Percentiles rank a stretch among this genome's conserved stretches.
Evolutionary conservation across 2,329 filamentous ascomycete genomes (phyloP).

Genomic region (Fusarium domesticum): DNA sequence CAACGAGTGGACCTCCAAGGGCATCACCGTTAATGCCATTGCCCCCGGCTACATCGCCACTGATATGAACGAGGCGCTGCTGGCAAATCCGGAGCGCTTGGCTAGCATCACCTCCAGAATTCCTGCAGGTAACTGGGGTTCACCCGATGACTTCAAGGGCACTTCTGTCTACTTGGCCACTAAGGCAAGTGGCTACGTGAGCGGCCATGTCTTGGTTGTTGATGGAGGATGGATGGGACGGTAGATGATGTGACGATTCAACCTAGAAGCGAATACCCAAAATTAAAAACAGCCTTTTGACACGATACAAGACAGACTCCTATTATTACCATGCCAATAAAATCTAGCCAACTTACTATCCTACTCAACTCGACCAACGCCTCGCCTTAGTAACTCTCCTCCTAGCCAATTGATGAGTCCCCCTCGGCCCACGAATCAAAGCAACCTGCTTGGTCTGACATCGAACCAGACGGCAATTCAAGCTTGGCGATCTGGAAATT

Average conservation of each 20-base stretch:
- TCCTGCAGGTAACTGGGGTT: constrained; percentile 79
- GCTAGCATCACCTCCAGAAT: constrained; percentile 76
- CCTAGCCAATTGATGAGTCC: constrained; percentile 21
- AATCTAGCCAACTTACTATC: neutral
- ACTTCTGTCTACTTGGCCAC: constrained; percentile 74
- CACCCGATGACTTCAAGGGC: constrained; percentile 84
- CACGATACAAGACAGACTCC: too few relatives aligned
- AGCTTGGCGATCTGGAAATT: constrained; percentile 4
- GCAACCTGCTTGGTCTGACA: constrained; percentile 25
- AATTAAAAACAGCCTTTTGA: too few relatives aligned
- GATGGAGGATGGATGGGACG: constrained; percentile 94
- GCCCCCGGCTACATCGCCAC: constrained; percentile 88
- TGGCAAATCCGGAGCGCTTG: constrained; percentile 67
- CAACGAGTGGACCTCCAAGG: constrained; percentile 81
- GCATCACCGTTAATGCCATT: constrained; percentile 82
- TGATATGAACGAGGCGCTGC: constrained; percentile 88
- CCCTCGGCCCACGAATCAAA: constrained; percentile 15
- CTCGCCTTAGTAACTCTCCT: constrained; percentile 24
- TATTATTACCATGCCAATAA: too few relatives aligned
- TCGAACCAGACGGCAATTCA: constrained; percentile 18
- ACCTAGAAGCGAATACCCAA: neutral
- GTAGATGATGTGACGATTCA: constrained; percentile 36
- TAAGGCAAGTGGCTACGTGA: constrained; percentile 75
- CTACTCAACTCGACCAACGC: constrained; percentile 4
- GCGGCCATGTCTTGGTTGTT: constrained; percentile 76